Evolutionary conservation across 805 yeast genomes (phyloP).

Genomic region (Debaryomyces castellii): DNA sequence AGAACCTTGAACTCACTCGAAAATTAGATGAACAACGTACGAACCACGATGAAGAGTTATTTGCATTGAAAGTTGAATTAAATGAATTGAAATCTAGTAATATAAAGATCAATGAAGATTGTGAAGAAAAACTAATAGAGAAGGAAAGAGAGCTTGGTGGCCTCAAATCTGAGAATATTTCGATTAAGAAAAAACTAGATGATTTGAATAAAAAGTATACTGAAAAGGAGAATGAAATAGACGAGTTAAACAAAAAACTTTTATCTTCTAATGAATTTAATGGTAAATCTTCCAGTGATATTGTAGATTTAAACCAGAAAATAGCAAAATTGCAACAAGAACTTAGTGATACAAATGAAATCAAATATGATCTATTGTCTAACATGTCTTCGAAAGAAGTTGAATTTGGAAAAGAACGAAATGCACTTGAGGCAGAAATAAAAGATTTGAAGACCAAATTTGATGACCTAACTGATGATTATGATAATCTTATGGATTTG

Average conservation of each 20-base stretch:
- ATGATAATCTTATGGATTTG: constrained; percentile 43
- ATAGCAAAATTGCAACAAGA: constrained; percentile 15
- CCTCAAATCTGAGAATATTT: constrained; percentile 7
- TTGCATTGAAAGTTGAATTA: constrained; percentile 8
- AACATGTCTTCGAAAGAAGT: constrained; percentile 66
- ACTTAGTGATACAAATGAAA: constrained; percentile 21
- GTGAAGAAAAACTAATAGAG: not conserved
- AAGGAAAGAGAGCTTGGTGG: constrained; percentile 10
- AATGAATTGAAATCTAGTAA: constrained; percentile 5
- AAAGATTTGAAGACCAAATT: constrained; percentile 42
- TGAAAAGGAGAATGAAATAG: constrained; percentile 12
- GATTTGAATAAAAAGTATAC: constrained; percentile 10
- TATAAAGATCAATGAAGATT: not conserved
- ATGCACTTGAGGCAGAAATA: constrained; percentile 48
- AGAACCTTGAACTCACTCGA: constrained; percentile 18
- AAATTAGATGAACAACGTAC: constrained; percentile 4
- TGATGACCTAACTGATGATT: constrained; percentile 45
- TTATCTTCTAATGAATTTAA: constrained; percentile 10
- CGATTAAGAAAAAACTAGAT: constrained; percentile 11
- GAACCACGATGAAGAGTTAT: constrained; percentile 9
- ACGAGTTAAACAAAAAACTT: constrained; percentile 12
- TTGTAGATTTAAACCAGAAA: constrained; percentile 12
- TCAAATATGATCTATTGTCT: constrained; percentile 65
- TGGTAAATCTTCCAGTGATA: constrained; percentile 11
- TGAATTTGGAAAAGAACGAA: constrained; percentile 57